Base-by-base conservation (phyloP, 306 rosid genomes). In the Cucumis cinereus region DNA sequence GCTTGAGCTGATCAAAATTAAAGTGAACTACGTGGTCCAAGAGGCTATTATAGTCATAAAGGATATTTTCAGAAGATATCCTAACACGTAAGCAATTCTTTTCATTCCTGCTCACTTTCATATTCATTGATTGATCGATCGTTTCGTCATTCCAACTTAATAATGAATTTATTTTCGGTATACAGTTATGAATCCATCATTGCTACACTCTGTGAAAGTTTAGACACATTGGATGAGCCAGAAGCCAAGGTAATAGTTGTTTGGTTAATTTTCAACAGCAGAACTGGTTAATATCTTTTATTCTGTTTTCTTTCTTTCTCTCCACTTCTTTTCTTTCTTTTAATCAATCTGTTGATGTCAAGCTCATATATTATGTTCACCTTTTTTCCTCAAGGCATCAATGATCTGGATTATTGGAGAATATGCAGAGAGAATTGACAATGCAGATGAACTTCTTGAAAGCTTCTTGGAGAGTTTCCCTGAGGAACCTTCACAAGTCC, bases 321-420 rank as follows among this genome's bases (percentile, higher is more conserved):
- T 11, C 4, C 14, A 3, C 10, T 9, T 45, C 14, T 10, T 13
- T 11, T 45, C 10, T 40, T 10, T 41, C 3, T 9, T 41, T 41
- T 41, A 41, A 41, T 41, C 10, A n/a, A 67, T 36, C 26, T 72
- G 53, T 33, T 75, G 60, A 53, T 64, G 15, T 49, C 15, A 50
- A 45, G 40, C 52, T 68, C 19, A 26, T 36, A 50, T 22, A 40
- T 56, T 15, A 3, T 63, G 69, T 53, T 62, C 33, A 9, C 11
- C 52, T 55, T 22, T 26, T 45, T 61, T 47, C 28, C 71, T 61
- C 33, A 60, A 95, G 99, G 99, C 99, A 50, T 95, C 99, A 16
- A 95, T 95, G 99, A 95, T 95, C 57, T 95, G 99, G 99, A 95
- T 95, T 79, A 95, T 95, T 84, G 99, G 99, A 54, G 99, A 95